These are phyloP conservation scores for Salix suchowensis DNA, from an alignment of 345 rosid species.

Conservation along the genomic window DNA sequence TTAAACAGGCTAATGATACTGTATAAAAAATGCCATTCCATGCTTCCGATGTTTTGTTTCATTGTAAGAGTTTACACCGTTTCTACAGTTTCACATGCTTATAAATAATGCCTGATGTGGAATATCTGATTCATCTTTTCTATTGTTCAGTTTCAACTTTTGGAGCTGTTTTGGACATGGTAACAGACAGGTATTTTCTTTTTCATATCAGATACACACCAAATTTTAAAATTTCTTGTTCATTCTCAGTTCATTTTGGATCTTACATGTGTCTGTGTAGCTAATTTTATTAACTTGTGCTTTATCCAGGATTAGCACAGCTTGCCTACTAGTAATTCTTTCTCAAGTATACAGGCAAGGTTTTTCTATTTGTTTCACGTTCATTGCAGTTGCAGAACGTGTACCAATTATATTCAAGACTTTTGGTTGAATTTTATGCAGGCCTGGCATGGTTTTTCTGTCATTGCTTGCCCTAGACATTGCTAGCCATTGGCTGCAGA, in stretches of 20 bases:
- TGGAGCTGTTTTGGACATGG: slow-evolving; percentile 97
- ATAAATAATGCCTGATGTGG: not conserved
- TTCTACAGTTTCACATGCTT: not conserved
- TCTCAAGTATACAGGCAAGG: slow-evolving; percentile 75
- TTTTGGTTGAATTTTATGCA: slow-evolving; percentile 23
- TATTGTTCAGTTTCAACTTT: slow-evolving; percentile 71
- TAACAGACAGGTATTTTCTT: slow-evolving; percentile 69
- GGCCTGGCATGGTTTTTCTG: slow-evolving; percentile 87
- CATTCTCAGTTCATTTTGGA: not conserved
- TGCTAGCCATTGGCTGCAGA: slow-evolving; percentile 92
- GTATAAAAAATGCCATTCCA: not conserved
- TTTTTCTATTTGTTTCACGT: slow-evolving; percentile 1
- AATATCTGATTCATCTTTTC: slow-evolving; percentile 17
- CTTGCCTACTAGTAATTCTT: slow-evolving; percentile 81
- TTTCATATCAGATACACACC: not conserved
- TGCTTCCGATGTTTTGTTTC: not conserved
- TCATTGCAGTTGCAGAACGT: not conserved
- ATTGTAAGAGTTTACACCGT: not conserved
- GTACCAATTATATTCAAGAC: not conserved
- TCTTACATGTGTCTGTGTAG: too few species aligned
- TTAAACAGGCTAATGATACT: not conserved
- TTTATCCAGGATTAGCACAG: slow-evolving; percentile 82
- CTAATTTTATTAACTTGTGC: slow-evolving; percentile 1
- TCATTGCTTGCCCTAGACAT: slow-evolving; percentile 86
- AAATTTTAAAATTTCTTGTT: not conserved